Evolutionary conservation across 345 rosid genomes (phyloP).

Genomic region (Citrus australasica): DNA sequence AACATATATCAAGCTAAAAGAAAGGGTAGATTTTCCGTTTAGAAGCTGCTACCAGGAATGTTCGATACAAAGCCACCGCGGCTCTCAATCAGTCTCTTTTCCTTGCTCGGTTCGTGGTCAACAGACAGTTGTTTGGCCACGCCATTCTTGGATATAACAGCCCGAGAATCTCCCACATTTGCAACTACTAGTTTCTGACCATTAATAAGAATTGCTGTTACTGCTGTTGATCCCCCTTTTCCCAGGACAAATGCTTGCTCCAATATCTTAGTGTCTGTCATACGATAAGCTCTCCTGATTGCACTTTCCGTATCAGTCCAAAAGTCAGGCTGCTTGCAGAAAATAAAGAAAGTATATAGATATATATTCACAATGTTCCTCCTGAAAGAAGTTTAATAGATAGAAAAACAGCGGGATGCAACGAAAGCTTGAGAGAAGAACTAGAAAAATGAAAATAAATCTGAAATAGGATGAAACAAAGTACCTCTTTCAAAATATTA

Average conservation of each 20-base stretch:
- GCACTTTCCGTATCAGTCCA: constrained; percentile 66
- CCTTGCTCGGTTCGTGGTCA: constrained; percentile 90
- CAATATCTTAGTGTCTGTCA: constrained; percentile 65
- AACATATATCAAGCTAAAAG: neutral
- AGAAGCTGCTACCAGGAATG: constrained; percentile 53
- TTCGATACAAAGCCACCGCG: constrained; percentile 91
- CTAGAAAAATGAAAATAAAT: constrained; percentile 6
- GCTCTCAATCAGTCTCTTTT: constrained; percentile 51
- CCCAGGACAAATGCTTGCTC: constrained; percentile 54
- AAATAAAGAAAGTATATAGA: constrained; percentile 1
- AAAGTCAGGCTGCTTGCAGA: constrained; percentile 54
- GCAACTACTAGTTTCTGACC: constrained; percentile 72
- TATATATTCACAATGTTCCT: neutral
- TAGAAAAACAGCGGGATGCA: neutral
- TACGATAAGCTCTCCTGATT: constrained; percentile 62
- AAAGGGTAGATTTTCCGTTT: neutral
- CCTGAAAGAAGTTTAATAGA: constrained; percentile 1
- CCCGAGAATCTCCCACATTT: constrained; percentile 93
- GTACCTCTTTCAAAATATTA: constrained; percentile 73
- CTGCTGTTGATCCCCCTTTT: constrained; percentile 91
- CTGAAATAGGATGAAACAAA: neutral
- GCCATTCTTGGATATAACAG: constrained; percentile 66
- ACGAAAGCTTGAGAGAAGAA: neutral
- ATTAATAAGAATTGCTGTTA: constrained; percentile 75
- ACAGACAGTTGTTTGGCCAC: constrained; percentile 63